Evolutionary conservation across 1,139 yeast species (phyloP), one percentile per base, ranked within the genome.

Genomic region (Protomyces arabidopsidicola): DNA sequence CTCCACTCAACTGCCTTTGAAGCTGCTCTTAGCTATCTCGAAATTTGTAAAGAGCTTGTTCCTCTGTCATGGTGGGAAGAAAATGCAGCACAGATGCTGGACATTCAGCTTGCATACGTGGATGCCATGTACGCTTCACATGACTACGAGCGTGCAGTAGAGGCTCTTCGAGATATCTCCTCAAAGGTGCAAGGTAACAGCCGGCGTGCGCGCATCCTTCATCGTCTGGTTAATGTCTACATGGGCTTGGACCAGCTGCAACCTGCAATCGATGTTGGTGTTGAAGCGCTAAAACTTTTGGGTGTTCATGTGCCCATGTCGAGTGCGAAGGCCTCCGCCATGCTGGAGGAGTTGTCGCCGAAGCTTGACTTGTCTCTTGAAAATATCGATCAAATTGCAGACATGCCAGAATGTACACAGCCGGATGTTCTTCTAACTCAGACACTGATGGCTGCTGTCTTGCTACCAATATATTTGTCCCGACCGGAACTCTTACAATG

Each of bases 1-100:
- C 55, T 60, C 18, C 60, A 55, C 18, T 27, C 55, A 12, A 60
- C 64, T 9, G 64, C 64, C 2, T 60, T 60, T 24, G 59, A 55
- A 5, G 60, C 56, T 3, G 53, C 64, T 31, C 42, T 54, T 39
- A 42, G 42, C 20, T 55, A 60, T 36, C 48, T 60, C 14, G 35
- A 48, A 10, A 38, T 27, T 22, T 60, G 60, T 20, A 42, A 53
- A 35, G 18, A 42, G 14, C 53, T 53, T 9, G 63, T 51, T 10
- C 57, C 63, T 1, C 53, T 52, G 5, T 6, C 45, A 24, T 59
- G 63, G 63, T 52, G 57, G 63, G 20, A 22, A 16, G 63, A 59
- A 2, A 18, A 31, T 10, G 22, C 38, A 24, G 45, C 42, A 4
- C 57, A 50, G 39, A 53, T 38, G 20, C 20, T 59, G 35, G 53